Evolutionary conservation across 2,329 filamentous ascomycete species (phyloP), one percentile per base, ranked within the genome.

Genomic region (Achaetomium macrosporum): DNA sequence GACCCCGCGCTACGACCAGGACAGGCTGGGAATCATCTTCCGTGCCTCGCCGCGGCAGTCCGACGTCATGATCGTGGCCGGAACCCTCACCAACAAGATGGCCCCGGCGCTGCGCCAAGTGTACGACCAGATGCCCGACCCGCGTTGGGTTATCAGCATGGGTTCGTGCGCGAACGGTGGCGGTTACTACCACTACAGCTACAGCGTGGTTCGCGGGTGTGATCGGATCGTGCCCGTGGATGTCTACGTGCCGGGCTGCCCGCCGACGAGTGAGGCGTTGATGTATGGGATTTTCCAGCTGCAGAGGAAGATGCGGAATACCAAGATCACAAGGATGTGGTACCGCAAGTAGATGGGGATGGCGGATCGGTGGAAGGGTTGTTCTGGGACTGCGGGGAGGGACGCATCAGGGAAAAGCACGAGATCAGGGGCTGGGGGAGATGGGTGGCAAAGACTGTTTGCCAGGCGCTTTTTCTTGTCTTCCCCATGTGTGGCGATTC

Each of bases 51-150:
- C 89, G 2, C 85, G 89, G 59, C 89, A 95, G 71, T 88, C 88
- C 55, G 90, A 95, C 71, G 86, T 95, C 60, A 93, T 95, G 89
- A 93, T 95, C 64, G 90, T 95, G 17, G 90, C 90, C 20, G 90
- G 90, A 56, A 96, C 90, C 30, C 81, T 96, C 57, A 95, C 89
- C 63, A 96, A 96, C 78, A 96, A 96, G 78, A 96, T 96, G 90
- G 90, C 89, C 1, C 89, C 90, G 2, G 90, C 90, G 36, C 76
- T 96, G 66, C 81, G 90, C 70, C 88, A 93, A 73, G 86, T 95
- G 57, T 96, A 96, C 74, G 90, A 96, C 71, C 90, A 95, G 76
- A 95, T 95, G 90, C 89, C 90, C 35, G 90, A 95, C 33, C 90
- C 90, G 20, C 80, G 87, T 66, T 95, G 89, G 89, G 89, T 92